A percentile compares a stretch with the other conserved stretches of the same genome.
Conservation (phyloP, 2,329 filamentous ascomycete species). For the Fusarium clavum region DNA sequence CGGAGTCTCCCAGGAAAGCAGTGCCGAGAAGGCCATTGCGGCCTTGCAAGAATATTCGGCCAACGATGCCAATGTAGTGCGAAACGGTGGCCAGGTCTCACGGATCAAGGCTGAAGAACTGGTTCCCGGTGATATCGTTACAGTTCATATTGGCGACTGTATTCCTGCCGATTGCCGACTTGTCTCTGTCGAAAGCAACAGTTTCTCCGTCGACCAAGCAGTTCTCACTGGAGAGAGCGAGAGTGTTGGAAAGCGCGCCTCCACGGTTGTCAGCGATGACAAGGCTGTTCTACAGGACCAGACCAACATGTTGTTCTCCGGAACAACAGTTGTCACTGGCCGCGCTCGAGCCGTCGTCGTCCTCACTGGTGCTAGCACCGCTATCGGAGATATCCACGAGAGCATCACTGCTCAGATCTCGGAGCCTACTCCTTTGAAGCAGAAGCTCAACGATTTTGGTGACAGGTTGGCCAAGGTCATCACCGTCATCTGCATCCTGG, state of each 20-base stretch:
- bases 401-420: slow-evolving; percentile 99
- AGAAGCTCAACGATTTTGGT: slow-evolving; percentile 98
- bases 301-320: slow-evolving; percentile 97
- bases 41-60: slow-evolving; percentile 99
- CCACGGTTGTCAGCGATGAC: slow-evolving; percentile 74
- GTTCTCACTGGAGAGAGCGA: slow-evolving; percentile 98
- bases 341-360: slow-evolving; percentile 92
- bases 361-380: slow-evolving; percentile 87
- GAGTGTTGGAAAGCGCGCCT: slow-evolving; percentile 88
- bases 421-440: slow-evolving; percentile 95
- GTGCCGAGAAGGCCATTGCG: slow-evolving; percentile 97
- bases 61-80: slow-evolving; percentile 94
- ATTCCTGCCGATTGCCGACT: slow-evolving; percentile 95
- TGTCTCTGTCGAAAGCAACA: slow-evolving; percentile 93
- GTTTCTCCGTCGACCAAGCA: slow-evolving; percentile 95
- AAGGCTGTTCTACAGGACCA: slow-evolving; percentile 97
- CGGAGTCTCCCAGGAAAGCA: slow-evolving; percentile 98
- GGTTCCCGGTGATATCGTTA: slow-evolving; percentile 92
- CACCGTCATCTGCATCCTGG: slow-evolving; percentile 93
- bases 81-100: slow-evolving; percentile 79
- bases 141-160: slow-evolving; percentile 88
- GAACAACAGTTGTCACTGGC: slow-evolving; percentile 95
- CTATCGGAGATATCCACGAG: slow-evolving; percentile 98
- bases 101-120: slow-evolving; percentile 96
- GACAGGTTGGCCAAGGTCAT: slow-evolving; percentile 98